Evolutionary conservation across 306 rosid species (phyloP).

Genomic region (Casuarina equisetifolia): DNA sequence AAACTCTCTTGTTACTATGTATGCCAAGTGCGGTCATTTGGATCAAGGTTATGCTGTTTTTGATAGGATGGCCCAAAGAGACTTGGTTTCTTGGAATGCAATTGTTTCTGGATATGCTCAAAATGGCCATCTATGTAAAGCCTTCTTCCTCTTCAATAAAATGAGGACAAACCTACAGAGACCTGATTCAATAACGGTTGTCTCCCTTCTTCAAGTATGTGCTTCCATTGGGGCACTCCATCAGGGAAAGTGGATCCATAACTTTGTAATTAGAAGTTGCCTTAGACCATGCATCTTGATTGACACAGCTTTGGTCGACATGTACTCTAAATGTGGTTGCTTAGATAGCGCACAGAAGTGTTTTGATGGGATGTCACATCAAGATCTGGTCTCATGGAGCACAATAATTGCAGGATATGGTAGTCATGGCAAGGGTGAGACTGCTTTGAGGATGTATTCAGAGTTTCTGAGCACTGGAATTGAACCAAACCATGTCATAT

Average conservation of each 20-base stretch:
- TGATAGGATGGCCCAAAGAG: constrained; percentile 49
- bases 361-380: constrained; percentile 50
- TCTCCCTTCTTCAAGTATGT: constrained; percentile 78
- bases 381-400: constrained; percentile 74
- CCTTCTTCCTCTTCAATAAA: constrained; percentile 51
- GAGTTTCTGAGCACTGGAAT: constrained; percentile 53
- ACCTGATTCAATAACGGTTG: constrained; percentile 69
- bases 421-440: constrained; percentile 65
- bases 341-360: constrained; percentile 60
- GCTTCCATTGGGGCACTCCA: constrained; percentile 65
- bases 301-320: constrained; percentile 75
- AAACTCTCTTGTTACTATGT: constrained; percentile 76
- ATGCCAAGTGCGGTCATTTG: constrained; percentile 64
- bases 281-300: constrained; percentile 57
- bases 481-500: constrained; percentile 64
- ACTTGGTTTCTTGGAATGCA: constrained; percentile 82
- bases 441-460: constrained; percentile 55
- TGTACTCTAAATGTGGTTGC: constrained; percentile 82
- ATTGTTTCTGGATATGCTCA: constrained; percentile 65
- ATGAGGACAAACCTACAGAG: constrained; percentile 52
- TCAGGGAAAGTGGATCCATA: constrained; percentile 69
- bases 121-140: constrained; percentile 53
- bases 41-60: constrained; percentile 51
- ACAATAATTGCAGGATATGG: constrained; percentile 71
- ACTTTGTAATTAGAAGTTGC: constrained; percentile 46